Evolutionary conservation across 2,329 filamentous ascomycete genomes (phyloP), one percentile per base, ranked within the genome.

Genomic region (Claviceps pazoutovae): DNA sequence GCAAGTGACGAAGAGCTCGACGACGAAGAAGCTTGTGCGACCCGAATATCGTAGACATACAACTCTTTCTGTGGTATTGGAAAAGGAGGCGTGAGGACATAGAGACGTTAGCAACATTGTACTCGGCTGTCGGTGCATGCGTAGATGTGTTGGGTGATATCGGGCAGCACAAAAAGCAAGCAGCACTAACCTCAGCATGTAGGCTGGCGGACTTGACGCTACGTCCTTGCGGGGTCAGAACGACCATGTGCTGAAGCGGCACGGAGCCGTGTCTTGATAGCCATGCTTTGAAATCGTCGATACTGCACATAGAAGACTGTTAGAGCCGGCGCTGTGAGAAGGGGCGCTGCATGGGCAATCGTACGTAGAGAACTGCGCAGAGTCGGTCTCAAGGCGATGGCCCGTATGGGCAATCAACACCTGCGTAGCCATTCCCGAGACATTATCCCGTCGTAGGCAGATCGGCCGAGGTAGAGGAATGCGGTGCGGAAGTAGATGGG

Each of bases 351-450:
- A 17, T 14, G 14, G 1, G 16, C 37, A 38, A 13, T 54, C 81
- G 61, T 74, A 88, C 84, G 83, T 85, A 60, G 78, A 75, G 69
- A 91, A 86, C 64, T 82, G 79, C 57, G 82, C 76, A 59, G 83
- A 80, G 71, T 95, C 87, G 67, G 86, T 79, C 67, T 83, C 77
- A 65, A 95, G 78, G 71, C 84, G 84, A 75, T 88, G 84, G 74
- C 91, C 91, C 70, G 86, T 89, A 73, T 95, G 90, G 77, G 88
- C 89, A 66, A 95, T 84, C 74, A 88, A 87, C 70, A 95, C 83
- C 73, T 88, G 82, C 67, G 91, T 80, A 74, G 87, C 86, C 88
- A 95, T 95, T 52, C 71, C 75, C 79, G 71, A 73, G 71, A 71
- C 74, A 77, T 76, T 53, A 63, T 70, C 70, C 66, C 62, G 60